Evolutionary conservation across 2,329 filamentous ascomycete species (phyloP).

Genomic region (Magnaporthales sp.): DNA sequence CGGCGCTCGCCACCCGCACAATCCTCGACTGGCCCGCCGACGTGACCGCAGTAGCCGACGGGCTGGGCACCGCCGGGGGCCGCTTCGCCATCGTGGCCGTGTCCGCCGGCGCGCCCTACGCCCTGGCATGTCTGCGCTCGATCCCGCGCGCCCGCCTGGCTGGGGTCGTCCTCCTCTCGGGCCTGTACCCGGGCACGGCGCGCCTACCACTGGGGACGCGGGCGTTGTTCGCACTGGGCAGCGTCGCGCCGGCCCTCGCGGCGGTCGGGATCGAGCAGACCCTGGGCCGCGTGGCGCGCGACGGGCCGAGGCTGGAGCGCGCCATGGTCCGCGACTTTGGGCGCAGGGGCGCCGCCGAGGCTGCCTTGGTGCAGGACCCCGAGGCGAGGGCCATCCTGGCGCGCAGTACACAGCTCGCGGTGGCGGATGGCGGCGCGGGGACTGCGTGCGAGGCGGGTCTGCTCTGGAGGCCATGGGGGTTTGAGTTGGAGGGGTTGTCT

Average conservation of each 20-base stretch:
- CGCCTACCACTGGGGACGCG: slow-evolving; percentile 15
- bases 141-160: slow-evolving; percentile 21
- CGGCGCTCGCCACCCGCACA: slow-evolving; percentile 20
- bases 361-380: slow-evolving; percentile 60
- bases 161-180: slow-evolving; percentile 7
- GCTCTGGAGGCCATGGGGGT: slow-evolving; percentile 13
- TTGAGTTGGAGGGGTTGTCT: slow-evolving; percentile 13
- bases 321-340: slow-evolving; percentile 51
- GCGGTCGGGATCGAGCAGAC: slow-evolving; percentile 8
- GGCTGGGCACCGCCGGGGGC: slow-evolving; percentile 11
- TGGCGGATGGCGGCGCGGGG: slow-evolving; percentile 7
- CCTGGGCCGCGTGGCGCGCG: slow-evolving; percentile 9
- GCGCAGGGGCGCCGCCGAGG: slow-evolving; percentile 69
- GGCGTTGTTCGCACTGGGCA: slow-evolving; percentile 9
- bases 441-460: slow-evolving; percentile 9
- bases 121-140: slow-evolving; percentile 19
- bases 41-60: slow-evolving; percentile 19
- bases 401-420: background rate
- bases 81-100: slow-evolving; percentile 25
- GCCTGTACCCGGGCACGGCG: slow-evolving; percentile 13
- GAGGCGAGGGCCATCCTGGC: slow-evolving; percentile 36
- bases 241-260: slow-evolving; percentile 9
- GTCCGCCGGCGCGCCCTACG: slow-evolving; percentile 27
- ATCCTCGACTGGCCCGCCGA: slow-evolving; percentile 25
- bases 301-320: slow-evolving; percentile 6